A percentile compares a stretch with the other conserved stretches of the same genome.
Conservation (phyloP, 2,329 filamentous ascomycete genomes). For the Clonostachys byssicola region DNA sequence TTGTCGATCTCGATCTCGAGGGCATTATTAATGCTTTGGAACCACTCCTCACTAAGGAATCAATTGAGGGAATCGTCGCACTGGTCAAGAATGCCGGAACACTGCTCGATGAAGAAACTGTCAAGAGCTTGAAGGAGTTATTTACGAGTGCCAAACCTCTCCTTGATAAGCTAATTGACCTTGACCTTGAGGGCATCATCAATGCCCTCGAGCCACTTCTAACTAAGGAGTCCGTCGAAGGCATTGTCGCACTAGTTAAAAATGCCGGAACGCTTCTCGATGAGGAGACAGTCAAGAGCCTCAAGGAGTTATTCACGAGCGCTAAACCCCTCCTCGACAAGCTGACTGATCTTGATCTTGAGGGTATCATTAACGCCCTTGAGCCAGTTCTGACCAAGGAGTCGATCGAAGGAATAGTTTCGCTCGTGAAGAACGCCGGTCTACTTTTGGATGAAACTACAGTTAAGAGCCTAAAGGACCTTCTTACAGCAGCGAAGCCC, state of each 20-base stretch:
- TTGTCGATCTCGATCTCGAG: slow-evolving; percentile 24
- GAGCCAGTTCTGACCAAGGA: slow-evolving; percentile 19
- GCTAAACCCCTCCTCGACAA: slow-evolving; percentile 15
- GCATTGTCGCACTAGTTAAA: slow-evolving; percentile 14
- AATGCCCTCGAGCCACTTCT: slow-evolving; percentile 13
- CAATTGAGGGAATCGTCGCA: slow-evolving; percentile 16
- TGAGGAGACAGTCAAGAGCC: slow-evolving; percentile 11
- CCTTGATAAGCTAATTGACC: slow-evolving; percentile 16
- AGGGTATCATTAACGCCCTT: slow-evolving; percentile 15
- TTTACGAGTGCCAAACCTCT: slow-evolving; percentile 17
- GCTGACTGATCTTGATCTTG: slow-evolving; percentile 23
- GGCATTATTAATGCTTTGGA: slow-evolving; percentile 17
- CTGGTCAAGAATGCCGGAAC: slow-evolving; percentile 20
- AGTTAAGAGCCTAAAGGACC: slow-evolving; percentile 9
- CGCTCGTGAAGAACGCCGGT: slow-evolving; percentile 11
- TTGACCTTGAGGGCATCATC: slow-evolving; percentile 21
- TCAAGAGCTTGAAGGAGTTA: slow-evolving; percentile 14
- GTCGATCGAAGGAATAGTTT: slow-evolving; percentile 17
- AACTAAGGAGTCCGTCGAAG: slow-evolving; percentile 15
- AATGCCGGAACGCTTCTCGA: slow-evolving; percentile 21
- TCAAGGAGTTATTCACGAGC: slow-evolving; percentile 19
- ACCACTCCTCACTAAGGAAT: slow-evolving; percentile 16
- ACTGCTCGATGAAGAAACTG: slow-evolving; percentile 12
- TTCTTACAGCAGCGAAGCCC: slow-evolving; percentile 12
- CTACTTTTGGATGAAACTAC: slow-evolving; percentile 13